Evolutionary conservation across 2,329 filamentous ascomycete genomes (phyloP), one percentile per base, ranked within the genome.

Genomic region (Pezicula carpinea): DNA sequence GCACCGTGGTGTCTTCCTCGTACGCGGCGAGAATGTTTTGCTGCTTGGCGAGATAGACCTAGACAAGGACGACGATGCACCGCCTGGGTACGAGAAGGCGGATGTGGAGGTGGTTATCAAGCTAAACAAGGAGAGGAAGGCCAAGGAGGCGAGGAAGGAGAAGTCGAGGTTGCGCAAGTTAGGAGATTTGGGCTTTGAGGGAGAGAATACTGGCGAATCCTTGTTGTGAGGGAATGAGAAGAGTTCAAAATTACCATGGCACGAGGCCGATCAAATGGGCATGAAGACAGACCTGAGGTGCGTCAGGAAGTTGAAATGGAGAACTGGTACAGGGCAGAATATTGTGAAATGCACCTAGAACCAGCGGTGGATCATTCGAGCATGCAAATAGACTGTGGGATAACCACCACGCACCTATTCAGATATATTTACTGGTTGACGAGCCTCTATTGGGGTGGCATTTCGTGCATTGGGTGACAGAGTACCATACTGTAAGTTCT

Each of bases 1-100:
- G 50, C 76, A 82, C 10, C 82, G 89, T 48, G 93, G 93, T 42
- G 82, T 95, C 53, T 97, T 93, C 70, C 79, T 97, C 31, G 89
- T 99, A 39, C 79, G 93, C 49, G 93, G 93, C 57, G 93, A 99
- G 72, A 99, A 99, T 66, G 93, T 99, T n/a, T 76, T 96, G 43
- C 75, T 99, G 38, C 78, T 97, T 15, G 93, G 93, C 32, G 95
- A 97, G 69, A 95, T 99, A 60, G 93, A 99, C 66, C 80, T 99
- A 19, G 93, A 99, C 72, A 89, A 87, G 63, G 93, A 99, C 68
- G 93, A 99, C 66, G 84, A 95, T 49, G 76, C 89, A 13, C 89
- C 89, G 1, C 66, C 75, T 4, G 82, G 83, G 26, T 89, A 86
- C 53, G 72, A 80, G 59, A 63, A 66, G 53, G 89, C 82, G 2